Evolutionary conservation across 148 eudicot species (phyloP).

Genomic region (Fagopyrum homotropicum): DNA sequence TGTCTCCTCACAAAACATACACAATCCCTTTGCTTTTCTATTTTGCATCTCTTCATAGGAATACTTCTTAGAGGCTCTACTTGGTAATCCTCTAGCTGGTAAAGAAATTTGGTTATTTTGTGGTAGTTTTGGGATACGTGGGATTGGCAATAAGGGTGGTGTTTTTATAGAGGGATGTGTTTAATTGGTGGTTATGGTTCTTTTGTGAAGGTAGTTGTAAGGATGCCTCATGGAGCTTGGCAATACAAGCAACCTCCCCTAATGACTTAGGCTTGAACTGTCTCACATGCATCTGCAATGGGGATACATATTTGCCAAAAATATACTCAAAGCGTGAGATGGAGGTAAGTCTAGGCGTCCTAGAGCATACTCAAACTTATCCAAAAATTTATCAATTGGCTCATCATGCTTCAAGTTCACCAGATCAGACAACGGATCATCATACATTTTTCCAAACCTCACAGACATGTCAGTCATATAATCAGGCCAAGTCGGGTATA

Average conservation of each 20-base stretch:
- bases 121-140: too few species aligned
- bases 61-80: not conserved
- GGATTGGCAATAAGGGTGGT: not conserved
- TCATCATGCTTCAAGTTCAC: not conserved
- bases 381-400: not conserved
- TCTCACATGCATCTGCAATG: not conserved
- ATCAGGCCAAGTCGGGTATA: not conserved
- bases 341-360: too few species aligned
- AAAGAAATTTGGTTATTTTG: not conserved
- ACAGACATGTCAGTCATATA: not conserved
- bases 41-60: not conserved
- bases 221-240: not conserved
- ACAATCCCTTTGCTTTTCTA: not conserved
- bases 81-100: too few species aligned
- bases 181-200: not conserved
- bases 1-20: not conserved
- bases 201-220: not conserved
- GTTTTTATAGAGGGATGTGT: not conserved
- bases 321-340: not conserved
- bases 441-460: not conserved
- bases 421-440: not conserved
- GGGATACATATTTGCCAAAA: not conserved
- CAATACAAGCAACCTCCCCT: not conserved
- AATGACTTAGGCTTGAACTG: not conserved
- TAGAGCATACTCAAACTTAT: not conserved